Percentiles rank a stretch among this genome's conserved stretches.
Conservation (phyloP, 768 basidiomycete species). For the Mycena belliarum region DNA sequence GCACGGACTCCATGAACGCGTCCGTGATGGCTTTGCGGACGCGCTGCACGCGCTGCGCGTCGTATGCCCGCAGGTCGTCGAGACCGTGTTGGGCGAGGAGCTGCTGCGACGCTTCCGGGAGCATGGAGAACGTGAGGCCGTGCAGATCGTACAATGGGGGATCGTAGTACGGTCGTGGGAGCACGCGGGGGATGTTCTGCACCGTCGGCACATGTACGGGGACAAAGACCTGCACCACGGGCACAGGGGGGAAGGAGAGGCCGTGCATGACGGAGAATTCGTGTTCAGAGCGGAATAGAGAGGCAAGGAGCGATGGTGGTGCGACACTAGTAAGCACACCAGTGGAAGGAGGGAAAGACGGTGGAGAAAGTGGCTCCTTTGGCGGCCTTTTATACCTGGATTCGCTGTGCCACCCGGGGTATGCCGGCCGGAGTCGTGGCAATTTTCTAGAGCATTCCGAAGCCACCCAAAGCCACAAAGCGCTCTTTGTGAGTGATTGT, state of each 20-base stretch:
- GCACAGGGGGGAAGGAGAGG: too few species aligned
- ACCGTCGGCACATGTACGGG: not conserved
- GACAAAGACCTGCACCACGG: too few species aligned
- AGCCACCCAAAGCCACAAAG: not conserved
- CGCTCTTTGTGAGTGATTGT: conserved; percentile 10
- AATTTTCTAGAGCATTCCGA: conserved; percentile 5
- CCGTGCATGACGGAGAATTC: not conserved
- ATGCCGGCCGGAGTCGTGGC: not conserved
- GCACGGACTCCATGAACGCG: not conserved
- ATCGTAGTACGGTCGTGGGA: not conserved
- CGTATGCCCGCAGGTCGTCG: not conserved
- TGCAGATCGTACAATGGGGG: not conserved
- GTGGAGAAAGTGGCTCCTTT: not conserved
- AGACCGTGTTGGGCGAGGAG: conserved; percentile 5
- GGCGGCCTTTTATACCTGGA: conserved; percentile 1
- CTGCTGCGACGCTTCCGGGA: not conserved
- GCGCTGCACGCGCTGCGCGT: not conserved
- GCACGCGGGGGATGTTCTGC: not conserved
- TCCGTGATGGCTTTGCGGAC: not conserved
- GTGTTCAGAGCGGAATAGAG: not conserved
- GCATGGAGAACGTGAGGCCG: not conserved
- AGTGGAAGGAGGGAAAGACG: not conserved
- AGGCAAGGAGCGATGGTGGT: not conserved
- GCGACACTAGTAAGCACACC: not conserved
- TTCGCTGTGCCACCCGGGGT: not conserved